Evolutionary conservation across 1,139 yeast species (phyloP).

Genomic region (Taphrina confusa): DNA sequence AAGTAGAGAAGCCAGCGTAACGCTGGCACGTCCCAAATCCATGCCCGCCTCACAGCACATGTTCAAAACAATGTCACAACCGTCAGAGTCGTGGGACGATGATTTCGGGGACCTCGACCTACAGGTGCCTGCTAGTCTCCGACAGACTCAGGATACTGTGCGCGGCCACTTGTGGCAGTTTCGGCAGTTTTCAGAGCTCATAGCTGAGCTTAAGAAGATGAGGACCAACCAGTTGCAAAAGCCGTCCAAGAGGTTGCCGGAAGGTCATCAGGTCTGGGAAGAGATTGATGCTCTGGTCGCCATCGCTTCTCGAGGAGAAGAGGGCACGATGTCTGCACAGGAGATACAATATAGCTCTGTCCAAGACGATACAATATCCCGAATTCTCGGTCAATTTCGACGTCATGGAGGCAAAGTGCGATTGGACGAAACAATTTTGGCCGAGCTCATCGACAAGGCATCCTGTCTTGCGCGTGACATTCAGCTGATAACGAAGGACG

Average conservation of each 20-base stretch:
- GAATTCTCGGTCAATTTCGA: not conserved
- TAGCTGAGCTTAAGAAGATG: not conserved
- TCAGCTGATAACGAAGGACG: not conserved
- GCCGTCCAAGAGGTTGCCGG: not conserved
- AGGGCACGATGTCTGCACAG: not conserved
- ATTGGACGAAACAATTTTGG: not conserved
- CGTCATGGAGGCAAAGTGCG: constrained; percentile 2
- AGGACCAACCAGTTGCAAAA: not conserved
- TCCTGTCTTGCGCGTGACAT: not conserved
- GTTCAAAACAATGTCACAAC: not conserved
- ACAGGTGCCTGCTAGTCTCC: constrained; percentile 1
- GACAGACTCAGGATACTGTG: constrained; percentile 8
- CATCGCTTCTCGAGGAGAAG: constrained; percentile 13
- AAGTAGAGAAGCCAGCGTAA: not conserved
- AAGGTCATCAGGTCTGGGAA: not conserved
- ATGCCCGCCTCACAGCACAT: not conserved
- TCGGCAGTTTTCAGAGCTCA: constrained; percentile 7
- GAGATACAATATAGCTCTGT: not conserved
- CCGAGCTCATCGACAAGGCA: constrained; percentile 14
- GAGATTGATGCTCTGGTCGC: constrained; percentile 3
- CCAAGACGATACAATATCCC: constrained; percentile 11
- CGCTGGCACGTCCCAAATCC: not conserved
- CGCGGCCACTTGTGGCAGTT: constrained; percentile 15
- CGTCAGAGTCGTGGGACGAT: constrained; percentile 24
- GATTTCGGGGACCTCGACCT: constrained; percentile 9